phyloP scores from a whole-genome alignment of 768 basidiomycete species.

The Kwoniella dendrophila region DNA sequence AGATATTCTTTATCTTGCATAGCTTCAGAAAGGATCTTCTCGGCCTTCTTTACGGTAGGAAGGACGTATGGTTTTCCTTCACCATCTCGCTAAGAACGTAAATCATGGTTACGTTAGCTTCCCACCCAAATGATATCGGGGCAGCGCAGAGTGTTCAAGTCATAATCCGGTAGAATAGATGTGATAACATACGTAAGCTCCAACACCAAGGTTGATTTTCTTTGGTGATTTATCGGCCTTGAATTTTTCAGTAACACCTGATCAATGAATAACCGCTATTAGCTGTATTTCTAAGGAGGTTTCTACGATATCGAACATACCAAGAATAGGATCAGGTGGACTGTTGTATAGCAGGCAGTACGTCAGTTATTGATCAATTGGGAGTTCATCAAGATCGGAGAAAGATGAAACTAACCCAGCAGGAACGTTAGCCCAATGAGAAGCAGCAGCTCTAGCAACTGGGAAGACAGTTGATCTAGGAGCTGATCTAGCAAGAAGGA shows the following conservation, averaged over 20 bases:
- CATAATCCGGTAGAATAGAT: too few species aligned
- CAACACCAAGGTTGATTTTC: constrained; percentile 98
- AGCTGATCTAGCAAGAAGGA: constrained; percentile 18
- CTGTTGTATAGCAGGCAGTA: constrained; percentile 19
- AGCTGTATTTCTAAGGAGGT: background rate
- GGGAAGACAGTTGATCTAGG: constrained; percentile 3
- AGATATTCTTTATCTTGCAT: constrained; percentile 93
- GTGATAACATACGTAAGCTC: constrained; percentile 66
- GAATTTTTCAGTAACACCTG: constrained; percentile 82
- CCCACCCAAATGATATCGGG: too few species aligned
- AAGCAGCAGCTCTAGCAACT: constrained; percentile 32
- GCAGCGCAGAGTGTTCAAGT: too few species aligned
- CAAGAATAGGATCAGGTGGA: constrained; percentile 54
- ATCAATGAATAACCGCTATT: constrained; percentile 3
- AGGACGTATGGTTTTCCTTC: constrained; percentile 94
- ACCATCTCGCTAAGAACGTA: constrained; percentile 66
- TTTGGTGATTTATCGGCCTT: constrained; percentile 88
- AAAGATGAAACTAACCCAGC: constrained; percentile 40
- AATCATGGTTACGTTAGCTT: background rate
- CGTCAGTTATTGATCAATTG: background rate
- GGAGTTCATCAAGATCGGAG: background rate
- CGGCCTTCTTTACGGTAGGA: constrained; percentile 78
- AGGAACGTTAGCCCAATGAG: constrained; percentile 51
- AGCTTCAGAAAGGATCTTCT: constrained; percentile 65
- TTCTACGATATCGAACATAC: constrained; percentile 28